Base-by-base conservation (phyloP, 768 basidiomycete species). In the Auricularia sp. region DNA sequence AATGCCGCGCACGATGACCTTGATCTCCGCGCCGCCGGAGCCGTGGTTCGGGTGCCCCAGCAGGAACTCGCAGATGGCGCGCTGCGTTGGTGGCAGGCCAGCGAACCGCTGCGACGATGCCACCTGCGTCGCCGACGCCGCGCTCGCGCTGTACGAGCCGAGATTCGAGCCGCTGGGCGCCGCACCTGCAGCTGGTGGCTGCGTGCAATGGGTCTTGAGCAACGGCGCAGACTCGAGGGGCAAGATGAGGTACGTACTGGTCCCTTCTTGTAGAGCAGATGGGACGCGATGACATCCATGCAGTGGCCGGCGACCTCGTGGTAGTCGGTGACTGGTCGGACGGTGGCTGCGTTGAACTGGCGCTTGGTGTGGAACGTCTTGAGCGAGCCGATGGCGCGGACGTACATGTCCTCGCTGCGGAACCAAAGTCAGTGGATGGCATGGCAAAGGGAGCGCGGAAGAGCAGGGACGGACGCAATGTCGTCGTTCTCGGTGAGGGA, bases 301-400 rank as follows among this genome's bases (percentile, higher is more conserved):
- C 86, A 75, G 73, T 98, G 94, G 74, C 89, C 94, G 72, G 85
- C 87, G 29, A 90, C 75, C 74, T 98, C 95, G 71, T 89, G 84
- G 10, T 79, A 76, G 68, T 94, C 89, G 35, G 78, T 82, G 54
- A 88, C 76, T 6, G 80, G 78, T 33, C 90, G 84, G 67, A 98
- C 84, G 66, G 87, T 82, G 33, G 81, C 84, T 6, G 89, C 86
- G 64, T 90, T 90, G 71, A 99, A 81, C 73, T 93, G 91, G 72
- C 85, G 80, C 74, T 90, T 93, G 71, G 81, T 84, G 43, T 84
- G 83, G 72, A 96, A 97, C 12, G 79, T 81, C 74, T 96, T 96
- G 66, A 98, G 76, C 12, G 79, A 78, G 11, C 96, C 96, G 36
- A 90, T 83, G 56, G 95, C 84, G 16, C 90, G 86, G 43, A 94